These are phyloP conservation scores for Aspergillus indologenus DNA, from an alignment of 495 filamentous ascomycete species.

Conservation along the genomic window DNA sequence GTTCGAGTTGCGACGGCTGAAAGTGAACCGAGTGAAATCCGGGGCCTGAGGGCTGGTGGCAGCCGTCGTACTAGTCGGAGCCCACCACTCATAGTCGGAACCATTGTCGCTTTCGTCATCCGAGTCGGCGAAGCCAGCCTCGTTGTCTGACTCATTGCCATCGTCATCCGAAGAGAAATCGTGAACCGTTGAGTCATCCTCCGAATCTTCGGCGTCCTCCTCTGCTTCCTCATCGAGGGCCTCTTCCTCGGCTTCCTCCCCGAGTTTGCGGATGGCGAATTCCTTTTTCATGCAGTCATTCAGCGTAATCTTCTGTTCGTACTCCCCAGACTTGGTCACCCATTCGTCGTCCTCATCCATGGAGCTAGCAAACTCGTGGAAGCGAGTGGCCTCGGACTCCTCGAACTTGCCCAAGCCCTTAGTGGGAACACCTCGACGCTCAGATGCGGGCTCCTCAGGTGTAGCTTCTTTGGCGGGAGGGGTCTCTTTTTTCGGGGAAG, in stretches of 20 bases:
- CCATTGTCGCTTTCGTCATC: constrained; percentile 71
- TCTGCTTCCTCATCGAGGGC: constrained; percentile 67
- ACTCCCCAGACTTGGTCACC: constrained; percentile 63
- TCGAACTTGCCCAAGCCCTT: constrained; percentile 56
- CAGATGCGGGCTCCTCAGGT: constrained; percentile 1
- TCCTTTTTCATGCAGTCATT: constrained; percentile 89
- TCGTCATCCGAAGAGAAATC: constrained; percentile 58
- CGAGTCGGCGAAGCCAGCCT: constrained; percentile 86
- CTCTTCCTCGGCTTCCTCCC: constrained; percentile 88
- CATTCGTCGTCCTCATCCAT: constrained; percentile 81
- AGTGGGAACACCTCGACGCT: constrained; percentile 31
- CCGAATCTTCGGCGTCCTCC: constrained; percentile 52
- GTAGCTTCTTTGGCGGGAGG: constrained; percentile 3
- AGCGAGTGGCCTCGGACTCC: constrained; percentile 66
- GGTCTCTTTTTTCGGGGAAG: constrained; percentile 28
- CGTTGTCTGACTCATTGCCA: constrained; percentile 93
- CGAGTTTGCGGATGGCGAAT: constrained; percentile 78
- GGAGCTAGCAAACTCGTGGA: constrained; percentile 91
- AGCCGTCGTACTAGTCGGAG: constrained; percentile 55
- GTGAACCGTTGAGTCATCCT: constrained; percentile 62
- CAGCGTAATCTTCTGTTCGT: constrained; percentile 71
- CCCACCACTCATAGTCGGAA: constrained; percentile 78
- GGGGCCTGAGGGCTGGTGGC: constrained; percentile 52
- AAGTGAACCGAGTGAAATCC: constrained; percentile 44
- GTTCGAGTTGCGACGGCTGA: constrained; percentile 52